Base-by-base conservation (phyloP, 176 grass and related monocot species). In the Phoenix roebelenii region DNA sequence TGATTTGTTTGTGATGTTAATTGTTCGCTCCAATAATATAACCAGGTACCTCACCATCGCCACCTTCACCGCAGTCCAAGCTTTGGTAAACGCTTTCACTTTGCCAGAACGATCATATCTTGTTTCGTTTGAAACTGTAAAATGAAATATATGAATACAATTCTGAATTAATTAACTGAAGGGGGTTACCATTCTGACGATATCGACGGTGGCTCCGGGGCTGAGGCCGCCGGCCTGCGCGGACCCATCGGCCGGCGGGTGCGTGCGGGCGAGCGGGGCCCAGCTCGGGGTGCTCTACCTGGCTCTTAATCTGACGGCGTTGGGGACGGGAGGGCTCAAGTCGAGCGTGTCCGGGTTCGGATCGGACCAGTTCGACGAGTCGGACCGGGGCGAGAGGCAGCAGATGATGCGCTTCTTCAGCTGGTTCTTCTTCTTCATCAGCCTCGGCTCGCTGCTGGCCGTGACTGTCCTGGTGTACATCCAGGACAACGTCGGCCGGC, bases 361-460 rank as follows among this genome's bases (percentile, higher is more conserved):
- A 9, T 68, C 65, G n/a, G 65, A 68, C 26, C 65, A 68, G 65
- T 68, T 68, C 52, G 65, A 68, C 65, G 65, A 68, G 26, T 7
- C 12, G 25, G 52, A 68, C 65, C 4, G 16, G 18, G 10, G 10
- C 26, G 65, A 68, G 28, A 66, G 59, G 57, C 5, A 9, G 5
- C 50, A 20, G 53, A 85, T 85, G 83, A 48, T 39, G 24, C 62
- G 54, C 25, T 68, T 68, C 65, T 57, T 68, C 65, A 68, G 4
- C 65, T 68, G 65, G 65, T 68, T 68, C 52, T 68, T 68, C 65
- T 68, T 68, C 65, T 68, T 68, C 52, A 68, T 68, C 23, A 68
- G 65, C 7, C 25, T 68, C 52, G 65, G 65, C 18, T 67, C 65
- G 52, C 65, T 68, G 26, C 52, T 68, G 28, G 65, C 65, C 4